These are phyloP conservation scores for Petrea volubilis DNA, from an alignment of 257 asterid genomes.

Conservation along the genomic window DNA sequence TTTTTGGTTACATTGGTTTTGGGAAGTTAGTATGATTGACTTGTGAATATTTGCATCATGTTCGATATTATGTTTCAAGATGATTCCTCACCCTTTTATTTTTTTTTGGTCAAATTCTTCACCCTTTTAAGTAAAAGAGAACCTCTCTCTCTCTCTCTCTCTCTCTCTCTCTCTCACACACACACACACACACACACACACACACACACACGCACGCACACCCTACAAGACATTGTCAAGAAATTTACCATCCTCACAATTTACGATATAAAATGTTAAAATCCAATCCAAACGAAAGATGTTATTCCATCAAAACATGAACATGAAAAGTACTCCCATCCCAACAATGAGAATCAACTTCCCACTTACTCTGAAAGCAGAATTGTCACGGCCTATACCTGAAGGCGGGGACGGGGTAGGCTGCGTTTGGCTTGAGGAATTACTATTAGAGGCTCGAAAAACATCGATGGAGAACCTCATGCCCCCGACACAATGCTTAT, in stretches of 20 bases:
- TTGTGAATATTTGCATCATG: background rate
- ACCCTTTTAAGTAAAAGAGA: too few relatives aligned
- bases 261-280: background rate
- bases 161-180: too few relatives aligned
- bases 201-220: too few relatives aligned
- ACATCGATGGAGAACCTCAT: constrained; percentile 20
- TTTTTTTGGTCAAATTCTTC: too few relatives aligned
- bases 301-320: background rate
- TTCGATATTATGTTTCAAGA: too few relatives aligned
- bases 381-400: background rate
- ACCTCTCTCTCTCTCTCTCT: too few relatives aligned
- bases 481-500: constrained; percentile 25
- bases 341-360: background rate
- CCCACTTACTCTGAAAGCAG: background rate
- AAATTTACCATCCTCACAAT: background rate
- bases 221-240: too few relatives aligned
- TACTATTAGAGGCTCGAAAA: background rate
- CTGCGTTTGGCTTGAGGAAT: background rate
- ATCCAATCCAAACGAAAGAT: background rate
- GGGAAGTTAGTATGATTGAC: background rate
- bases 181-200: too few relatives aligned
- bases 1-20: too few relatives aligned
- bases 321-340: background rate
- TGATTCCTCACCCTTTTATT: too few relatives aligned
- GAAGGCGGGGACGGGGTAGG: background rate